These are phyloP conservation scores for Fraxinus paxiana DNA, from an alignment of 305 asterid genomes.

Conservation along the genomic window DNA sequence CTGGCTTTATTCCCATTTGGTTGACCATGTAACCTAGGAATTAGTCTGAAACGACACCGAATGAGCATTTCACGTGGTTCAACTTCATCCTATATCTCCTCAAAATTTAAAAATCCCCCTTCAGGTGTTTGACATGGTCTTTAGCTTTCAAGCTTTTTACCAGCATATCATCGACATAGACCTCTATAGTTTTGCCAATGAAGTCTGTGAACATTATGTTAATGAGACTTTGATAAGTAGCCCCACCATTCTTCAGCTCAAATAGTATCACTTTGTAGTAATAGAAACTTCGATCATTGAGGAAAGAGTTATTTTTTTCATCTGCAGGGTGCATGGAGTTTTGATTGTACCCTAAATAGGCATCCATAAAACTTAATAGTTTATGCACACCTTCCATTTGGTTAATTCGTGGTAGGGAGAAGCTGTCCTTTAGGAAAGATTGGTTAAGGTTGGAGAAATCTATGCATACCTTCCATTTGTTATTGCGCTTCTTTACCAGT, in stretches of 20 bases:
- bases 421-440: neutral
- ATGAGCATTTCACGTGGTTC: neutral
- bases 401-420: neutral
- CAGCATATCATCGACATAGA: neutral
- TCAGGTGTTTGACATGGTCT: neutral
- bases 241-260: neutral
- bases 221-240: neutral
- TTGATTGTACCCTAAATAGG: neutral
- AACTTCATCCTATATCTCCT: neutral
- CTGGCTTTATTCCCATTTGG: neutral
- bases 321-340: neutral
- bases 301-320: neutral
- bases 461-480: neutral
- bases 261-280: neutral
- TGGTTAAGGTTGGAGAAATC: neutral
- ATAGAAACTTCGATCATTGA: neutral
- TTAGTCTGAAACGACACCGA: neutral
- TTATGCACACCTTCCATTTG: neutral
- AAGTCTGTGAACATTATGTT: neutral
- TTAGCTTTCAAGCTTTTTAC: neutral
- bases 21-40: neutral
- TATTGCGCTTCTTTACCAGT: neutral
- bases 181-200: neutral
- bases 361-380: neutral
- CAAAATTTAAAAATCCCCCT: neutral